Conservation (phyloP, 1,284 basidiomycete species). For the Bondarzewia mesenterica region DNA sequence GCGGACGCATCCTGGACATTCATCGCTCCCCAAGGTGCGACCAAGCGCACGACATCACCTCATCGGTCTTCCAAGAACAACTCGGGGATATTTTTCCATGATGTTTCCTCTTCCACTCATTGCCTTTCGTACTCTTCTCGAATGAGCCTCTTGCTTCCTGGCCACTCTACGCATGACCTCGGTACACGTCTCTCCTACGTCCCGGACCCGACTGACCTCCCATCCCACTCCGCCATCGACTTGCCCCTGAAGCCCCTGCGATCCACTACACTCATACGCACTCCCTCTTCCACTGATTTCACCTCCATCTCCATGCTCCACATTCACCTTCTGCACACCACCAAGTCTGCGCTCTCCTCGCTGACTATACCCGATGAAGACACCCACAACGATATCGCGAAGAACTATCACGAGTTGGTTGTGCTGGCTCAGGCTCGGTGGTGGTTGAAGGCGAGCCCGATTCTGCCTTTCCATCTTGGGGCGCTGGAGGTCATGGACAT, state of each 20-base stretch:
- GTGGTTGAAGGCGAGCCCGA: conserved; percentile 41
- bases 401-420: conserved; percentile 58
- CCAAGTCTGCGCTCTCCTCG: conserved; percentile 31
- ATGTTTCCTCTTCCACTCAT: conserved; percentile 42
- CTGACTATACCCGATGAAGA: conserved; percentile 26
- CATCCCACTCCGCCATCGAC: conserved; percentile 15
- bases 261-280: conserved; percentile 47
- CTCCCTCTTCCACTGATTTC: conserved; percentile 32
- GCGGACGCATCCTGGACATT: conserved; percentile 13
- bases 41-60: conserved; percentile 12
- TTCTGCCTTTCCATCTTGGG: conserved; percentile 60
- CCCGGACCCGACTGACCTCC: conserved; percentile 25
- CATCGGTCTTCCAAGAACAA: conserved; percentile 35
- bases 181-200: conserved; percentile 17
- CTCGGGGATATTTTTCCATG: conserved; percentile 16
- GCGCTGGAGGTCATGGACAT: conserved; percentile 53
- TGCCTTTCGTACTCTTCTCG: conserved; percentile 30
- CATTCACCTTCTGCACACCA: conserved; percentile 49
- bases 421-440: conserved; percentile 48
- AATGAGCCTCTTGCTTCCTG: conserved; percentile 30
- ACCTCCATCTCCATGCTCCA: conserved; percentile 45
- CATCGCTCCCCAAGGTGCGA: conserved; percentile 17
- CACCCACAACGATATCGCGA: conserved; percentile 50
- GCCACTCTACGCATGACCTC: conserved; percentile 13
- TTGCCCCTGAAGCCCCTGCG: conserved; percentile 41